phyloP scores from a whole-genome alignment of 495 filamentous ascomycete genomes.

The Aspergillus egyptiacus region DNA sequence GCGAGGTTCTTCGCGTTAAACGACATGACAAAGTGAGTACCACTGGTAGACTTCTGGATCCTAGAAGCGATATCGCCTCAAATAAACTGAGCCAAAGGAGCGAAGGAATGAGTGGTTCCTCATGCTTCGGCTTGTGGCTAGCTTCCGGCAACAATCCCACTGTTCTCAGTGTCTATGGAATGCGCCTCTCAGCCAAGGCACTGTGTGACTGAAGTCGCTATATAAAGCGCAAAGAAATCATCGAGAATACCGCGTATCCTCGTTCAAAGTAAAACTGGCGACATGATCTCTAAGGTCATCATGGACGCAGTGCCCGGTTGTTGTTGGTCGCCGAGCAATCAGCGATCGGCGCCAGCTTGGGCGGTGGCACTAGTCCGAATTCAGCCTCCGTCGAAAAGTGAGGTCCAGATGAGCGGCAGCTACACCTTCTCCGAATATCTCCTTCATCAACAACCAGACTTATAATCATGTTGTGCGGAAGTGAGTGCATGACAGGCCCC shows the following conservation, averaged over 20 bases:
- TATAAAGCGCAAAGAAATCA: background rate
- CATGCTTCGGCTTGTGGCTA: constrained; percentile 1
- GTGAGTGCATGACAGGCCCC: constrained; percentile 41
- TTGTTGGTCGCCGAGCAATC: constrained; percentile 16
- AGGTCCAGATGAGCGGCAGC: constrained; percentile 35
- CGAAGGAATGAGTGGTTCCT: background rate
- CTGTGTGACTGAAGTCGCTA: background rate
- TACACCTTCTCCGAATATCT: constrained; percentile 26
- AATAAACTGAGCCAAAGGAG: background rate
- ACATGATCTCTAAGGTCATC: background rate
- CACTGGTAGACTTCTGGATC: background rate
- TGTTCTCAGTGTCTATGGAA: background rate
- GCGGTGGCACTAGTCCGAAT: constrained; percentile 32
- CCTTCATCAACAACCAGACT: constrained; percentile 26
- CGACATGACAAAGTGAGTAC: constrained; percentile 29
- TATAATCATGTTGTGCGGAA: constrained; percentile 64
- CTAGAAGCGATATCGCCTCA: background rate
- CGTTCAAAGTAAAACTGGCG: background rate
- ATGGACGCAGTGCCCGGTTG: background rate
- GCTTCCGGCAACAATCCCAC: background rate
- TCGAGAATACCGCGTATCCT: background rate
- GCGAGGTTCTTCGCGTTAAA: constrained; percentile 44
- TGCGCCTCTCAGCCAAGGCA: background rate
- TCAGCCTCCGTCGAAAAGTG: constrained; percentile 38
- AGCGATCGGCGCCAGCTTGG: constrained; percentile 22